These are phyloP conservation scores for Saccharomycopsis fibuligera DNA, from an alignment of 805 yeast species.

Conservation along the genomic window DNA sequence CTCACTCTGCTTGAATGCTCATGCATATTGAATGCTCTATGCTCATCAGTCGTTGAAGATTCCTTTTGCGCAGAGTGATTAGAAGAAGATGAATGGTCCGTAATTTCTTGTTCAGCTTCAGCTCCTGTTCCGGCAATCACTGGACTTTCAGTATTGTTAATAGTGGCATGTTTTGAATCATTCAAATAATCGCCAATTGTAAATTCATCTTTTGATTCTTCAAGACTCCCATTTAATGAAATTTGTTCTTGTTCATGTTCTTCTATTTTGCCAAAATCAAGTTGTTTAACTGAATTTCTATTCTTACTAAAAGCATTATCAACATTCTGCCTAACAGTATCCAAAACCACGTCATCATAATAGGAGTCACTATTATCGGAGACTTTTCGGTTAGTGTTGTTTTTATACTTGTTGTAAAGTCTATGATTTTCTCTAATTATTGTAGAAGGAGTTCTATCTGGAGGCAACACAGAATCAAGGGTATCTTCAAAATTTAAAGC, in stretches of 20 bases:
- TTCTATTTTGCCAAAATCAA: neutral
- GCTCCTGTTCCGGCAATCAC: no score
- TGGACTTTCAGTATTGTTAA: neutral
- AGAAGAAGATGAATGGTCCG: conserved; percentile 6
- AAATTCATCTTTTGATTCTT: conserved; percentile 16
- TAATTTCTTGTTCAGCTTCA: conserved; percentile 5
- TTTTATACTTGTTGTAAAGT: conserved; percentile 6
- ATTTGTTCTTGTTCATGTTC: neutral
- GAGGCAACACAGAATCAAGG: conserved; percentile 19
- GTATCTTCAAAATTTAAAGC: conserved; percentile 13
- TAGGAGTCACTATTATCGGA: conserved; percentile 15
- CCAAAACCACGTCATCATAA: conserved; percentile 20
- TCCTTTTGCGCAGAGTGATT: conserved; percentile 3
- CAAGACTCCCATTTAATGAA: neutral
- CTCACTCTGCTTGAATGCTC: conserved; percentile 9
- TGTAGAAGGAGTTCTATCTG: conserved; percentile 20
- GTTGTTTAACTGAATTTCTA: neutral
- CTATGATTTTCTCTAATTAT: conserved; percentile 19
- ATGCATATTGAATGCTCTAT: no score
- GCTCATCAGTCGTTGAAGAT: neutral
- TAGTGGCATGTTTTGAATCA: neutral
- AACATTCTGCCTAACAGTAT: conserved; percentile 18
- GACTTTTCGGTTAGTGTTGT: neutral
- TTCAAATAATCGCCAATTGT: conserved; percentile 21
- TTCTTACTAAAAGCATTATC: conserved; percentile 8